Evolutionary conservation across 768 basidiomycete species (phyloP).

Genomic region (Leccinellum rugosiceps): DNA sequence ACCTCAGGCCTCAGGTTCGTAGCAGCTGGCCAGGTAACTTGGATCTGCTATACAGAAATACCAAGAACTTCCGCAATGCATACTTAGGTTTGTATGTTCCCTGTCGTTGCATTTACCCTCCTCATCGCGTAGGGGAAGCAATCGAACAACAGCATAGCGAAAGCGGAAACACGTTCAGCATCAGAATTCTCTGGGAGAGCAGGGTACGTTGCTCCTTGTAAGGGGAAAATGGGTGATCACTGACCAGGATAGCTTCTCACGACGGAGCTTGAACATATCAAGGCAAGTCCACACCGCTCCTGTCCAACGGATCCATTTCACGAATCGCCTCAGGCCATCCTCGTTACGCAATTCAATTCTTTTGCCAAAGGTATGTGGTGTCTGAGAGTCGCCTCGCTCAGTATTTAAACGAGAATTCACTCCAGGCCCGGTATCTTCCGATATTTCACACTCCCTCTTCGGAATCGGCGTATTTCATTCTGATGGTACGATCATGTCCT

Average conservation of each 20-base stretch:
- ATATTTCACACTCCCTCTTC: constrained; percentile 33
- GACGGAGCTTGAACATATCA: constrained; percentile 47
- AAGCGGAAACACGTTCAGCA: constrained; percentile 32
- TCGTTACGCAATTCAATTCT: constrained; percentile 42
- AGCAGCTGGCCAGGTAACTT: constrained; percentile 38
- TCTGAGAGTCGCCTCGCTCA: constrained; percentile 9
- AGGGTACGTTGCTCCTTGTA: constrained; percentile 26
- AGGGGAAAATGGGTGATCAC: not conserved
- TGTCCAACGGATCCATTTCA: not conserved
- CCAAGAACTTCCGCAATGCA: constrained; percentile 23
- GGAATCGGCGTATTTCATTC: constrained; percentile 61
- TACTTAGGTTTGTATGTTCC: constrained; percentile 29
- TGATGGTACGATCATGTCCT: constrained; percentile 38
- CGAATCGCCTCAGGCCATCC: constrained; percentile 31
- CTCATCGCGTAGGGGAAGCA: constrained; percentile 26
- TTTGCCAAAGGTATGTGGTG: constrained; percentile 37
- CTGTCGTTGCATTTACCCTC: not conserved
- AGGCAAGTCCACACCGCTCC: constrained; percentile 20
- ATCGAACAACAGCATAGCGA: constrained; percentile 20
- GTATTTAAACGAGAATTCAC: constrained; percentile 19
- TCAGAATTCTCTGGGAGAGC: constrained; percentile 36
- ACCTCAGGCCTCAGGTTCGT: constrained; percentile 31
- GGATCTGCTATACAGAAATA: constrained; percentile 25
- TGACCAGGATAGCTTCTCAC: constrained; percentile 38
- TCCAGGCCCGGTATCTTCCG: constrained; percentile 12